These are phyloP conservation scores for Ustilago trichophora DNA, from an alignment of 1,284 basidiomycete genomes.

Conservation along the genomic window DNA sequence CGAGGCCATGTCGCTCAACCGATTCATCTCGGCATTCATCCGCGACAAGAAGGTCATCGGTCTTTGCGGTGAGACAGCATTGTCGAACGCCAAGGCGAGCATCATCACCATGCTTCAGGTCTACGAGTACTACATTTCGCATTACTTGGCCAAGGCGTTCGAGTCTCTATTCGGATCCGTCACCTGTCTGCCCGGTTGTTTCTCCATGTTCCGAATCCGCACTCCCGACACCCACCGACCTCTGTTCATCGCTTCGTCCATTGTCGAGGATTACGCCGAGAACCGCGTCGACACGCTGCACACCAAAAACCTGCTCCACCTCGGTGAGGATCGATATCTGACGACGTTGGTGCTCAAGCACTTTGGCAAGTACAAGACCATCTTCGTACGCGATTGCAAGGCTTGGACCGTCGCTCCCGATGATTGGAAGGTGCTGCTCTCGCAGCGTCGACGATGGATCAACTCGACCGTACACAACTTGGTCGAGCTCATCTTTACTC, in stretches of 20 bases:
- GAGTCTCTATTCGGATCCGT: slow-evolving; percentile 96
- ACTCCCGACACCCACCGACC: slow-evolving; percentile 66
- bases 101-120: slow-evolving; percentile 98
- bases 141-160: slow-evolving; percentile 96
- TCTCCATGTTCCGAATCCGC: slow-evolving; percentile 65
- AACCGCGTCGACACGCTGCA: slow-evolving; percentile 96
- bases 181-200: slow-evolving; percentile 86
- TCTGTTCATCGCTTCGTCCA: slow-evolving; percentile 75
- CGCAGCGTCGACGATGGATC: slow-evolving; percentile 98
- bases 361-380: slow-evolving; percentile 75
- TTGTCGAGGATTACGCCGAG: slow-evolving; percentile 92
- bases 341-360: slow-evolving; percentile 90
- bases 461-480: slow-evolving; percentile 99
- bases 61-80: slow-evolving; percentile 90
- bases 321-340: slow-evolving; percentile 98
- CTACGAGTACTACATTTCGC: slow-evolving; percentile 67
- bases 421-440: slow-evolving; percentile 93
- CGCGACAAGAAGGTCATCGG: slow-evolving; percentile 92
- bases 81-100: slow-evolving; percentile 89
- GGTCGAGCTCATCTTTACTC: slow-evolving; percentile 88
- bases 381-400: slow-evolving; percentile 91
- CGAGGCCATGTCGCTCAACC: slow-evolving; percentile 83
- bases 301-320: slow-evolving; percentile 85
- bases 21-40: slow-evolving; percentile 82
- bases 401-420: slow-evolving; percentile 71